Evolutionary conservation across 1,284 basidiomycete species (phyloP), one percentile per base, ranked within the genome.

Genomic region (Rhodotorula sp.): DNA sequence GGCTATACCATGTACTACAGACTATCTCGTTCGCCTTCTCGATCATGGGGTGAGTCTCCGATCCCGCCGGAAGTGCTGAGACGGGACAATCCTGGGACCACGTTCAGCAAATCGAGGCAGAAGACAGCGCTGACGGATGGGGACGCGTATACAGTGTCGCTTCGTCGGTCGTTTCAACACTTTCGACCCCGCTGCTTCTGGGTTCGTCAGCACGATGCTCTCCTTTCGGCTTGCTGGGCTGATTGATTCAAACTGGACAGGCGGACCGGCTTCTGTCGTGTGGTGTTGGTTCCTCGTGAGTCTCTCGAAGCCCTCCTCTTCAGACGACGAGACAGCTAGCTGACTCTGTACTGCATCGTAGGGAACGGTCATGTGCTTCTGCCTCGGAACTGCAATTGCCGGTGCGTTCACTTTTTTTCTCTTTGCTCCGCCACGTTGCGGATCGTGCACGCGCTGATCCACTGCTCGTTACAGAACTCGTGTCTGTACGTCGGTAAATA

Each of bases 11-110:
- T 20, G 49, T 51, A 12, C 26, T 23, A n/a, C 65, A 71, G 74
- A 90, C 77, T 86, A 90, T 90, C 72, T 89, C 87, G 77, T 90
- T 90, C 79, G 89, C 89, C 23, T 90, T 90, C 82, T 88, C 87
- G 76, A 71, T 71, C 57, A 71, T 64, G 62, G 67, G 61, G 70
- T 68, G 34, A 49, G 65, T 59, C n/a, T 2, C 43, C 58, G 58
- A 12, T n/a, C 39, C 8, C 15, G 21, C 23, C 43, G 14, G 21
- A 26, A 15, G 39, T 14, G 43, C 39, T 12, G 23, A 16, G 31
- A 18, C 6, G 29, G 56, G 20, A n/a, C 18, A 21, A n/a, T 46
- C 39, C 43, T 26, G 15, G 56, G 16, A 23, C 20, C 5, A 20
- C 16, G 29, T 5, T 16, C 6, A n/a, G 26, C 54, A 23, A 23